phyloP scores from a whole-genome alignment of 352 stramenopile genomes.

The Globisporangium abappressorium region DNA sequence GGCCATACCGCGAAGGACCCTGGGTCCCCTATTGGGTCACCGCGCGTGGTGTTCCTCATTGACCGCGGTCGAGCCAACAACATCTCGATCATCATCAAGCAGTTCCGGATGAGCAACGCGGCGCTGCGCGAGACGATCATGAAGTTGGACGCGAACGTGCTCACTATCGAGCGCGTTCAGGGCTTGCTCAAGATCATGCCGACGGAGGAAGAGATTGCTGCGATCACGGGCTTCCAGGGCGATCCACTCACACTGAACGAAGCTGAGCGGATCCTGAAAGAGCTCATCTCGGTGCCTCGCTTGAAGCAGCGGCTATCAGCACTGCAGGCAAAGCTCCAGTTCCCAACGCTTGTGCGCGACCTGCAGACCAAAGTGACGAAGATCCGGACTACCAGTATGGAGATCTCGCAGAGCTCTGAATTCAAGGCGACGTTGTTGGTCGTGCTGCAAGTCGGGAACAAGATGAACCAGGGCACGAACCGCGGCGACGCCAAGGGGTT shows the following conservation, averaged over 20 bases:
- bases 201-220: slow-evolving; percentile 81
- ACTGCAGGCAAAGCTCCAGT: slow-evolving; percentile 64
- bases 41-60: slow-evolving; percentile 72
- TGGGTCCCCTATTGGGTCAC: slow-evolving; percentile 47
- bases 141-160: slow-evolving; percentile 70
- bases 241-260: slow-evolving; percentile 67
- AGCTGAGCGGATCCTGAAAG: slow-evolving; percentile 75
- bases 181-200: slow-evolving; percentile 87
- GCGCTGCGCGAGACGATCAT: slow-evolving; percentile 80
- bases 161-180: slow-evolving; percentile 81
- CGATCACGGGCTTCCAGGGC: slow-evolving; percentile 61
- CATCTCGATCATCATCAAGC: slow-evolving; percentile 96
- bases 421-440: slow-evolving; percentile 68
- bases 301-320: slow-evolving; percentile 61
- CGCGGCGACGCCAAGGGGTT: slow-evolving; percentile 74
- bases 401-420: slow-evolving; percentile 61
- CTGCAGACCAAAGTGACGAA: slow-evolving; percentile 67
- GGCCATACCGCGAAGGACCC: slow-evolving; percentile 35
- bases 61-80: slow-evolving; percentile 74
- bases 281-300: slow-evolving; percentile 69
- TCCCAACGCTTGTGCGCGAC: slow-evolving; percentile 57
- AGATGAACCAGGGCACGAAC: slow-evolving; percentile 80
- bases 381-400: slow-evolving; percentile 48
- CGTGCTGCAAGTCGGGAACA: slow-evolving; percentile 81
- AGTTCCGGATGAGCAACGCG: slow-evolving; percentile 91